These are phyloP conservation scores for Diaporthe amygdali DNA, from an alignment of 2,329 filamentous ascomycete species.

Conservation along the genomic window DNA sequence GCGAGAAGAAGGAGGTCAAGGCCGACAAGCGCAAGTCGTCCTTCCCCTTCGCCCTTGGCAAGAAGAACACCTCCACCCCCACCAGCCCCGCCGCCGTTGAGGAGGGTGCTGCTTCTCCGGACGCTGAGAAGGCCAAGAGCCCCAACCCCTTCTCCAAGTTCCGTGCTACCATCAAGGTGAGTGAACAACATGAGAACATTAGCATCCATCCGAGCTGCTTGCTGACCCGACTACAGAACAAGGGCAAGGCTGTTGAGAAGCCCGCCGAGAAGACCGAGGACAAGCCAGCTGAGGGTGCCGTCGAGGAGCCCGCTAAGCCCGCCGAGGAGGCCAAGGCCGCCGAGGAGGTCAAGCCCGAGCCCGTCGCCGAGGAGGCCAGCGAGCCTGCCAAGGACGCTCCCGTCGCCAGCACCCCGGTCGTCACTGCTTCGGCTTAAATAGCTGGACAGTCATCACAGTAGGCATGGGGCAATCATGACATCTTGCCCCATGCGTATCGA, in stretches of 20 bases:
- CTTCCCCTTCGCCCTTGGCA: slow-evolving; percentile 74
- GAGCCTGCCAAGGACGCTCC: slow-evolving; percentile 39
- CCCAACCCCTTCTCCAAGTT: slow-evolving; percentile 65
- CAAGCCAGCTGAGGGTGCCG: slow-evolving; percentile 38
- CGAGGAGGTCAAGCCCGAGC: slow-evolving; percentile 39
- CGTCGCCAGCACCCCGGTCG: slow-evolving; percentile 48
- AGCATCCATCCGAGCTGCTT: background rate
- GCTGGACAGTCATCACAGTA: slow-evolving; percentile 27
- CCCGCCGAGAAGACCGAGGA: slow-evolving; percentile 48
- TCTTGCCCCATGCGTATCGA: slow-evolving; percentile 25
- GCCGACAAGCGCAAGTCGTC: slow-evolving; percentile 82
- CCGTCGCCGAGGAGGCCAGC: slow-evolving; percentile 37
- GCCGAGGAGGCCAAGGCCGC: slow-evolving; percentile 38
- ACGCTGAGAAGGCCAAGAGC: slow-evolving; percentile 61
- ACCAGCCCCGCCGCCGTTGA: slow-evolving; percentile 55
- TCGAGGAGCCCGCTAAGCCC: slow-evolving; percentile 33
- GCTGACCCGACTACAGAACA: slow-evolving; percentile 31
- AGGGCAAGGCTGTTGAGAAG: slow-evolving; percentile 46
- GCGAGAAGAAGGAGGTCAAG: slow-evolving; percentile 71
- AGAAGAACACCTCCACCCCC: slow-evolving; percentile 67
- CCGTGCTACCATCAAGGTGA: slow-evolving; percentile 57
- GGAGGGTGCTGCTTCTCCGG: slow-evolving; percentile 43
- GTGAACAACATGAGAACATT: background rate
- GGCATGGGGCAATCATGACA: slow-evolving; percentile 29
- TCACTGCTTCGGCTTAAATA: slow-evolving; percentile 58